These are phyloP conservation scores for Glonium stellatum DNA, from an alignment of 495 filamentous ascomycete genomes.

Conservation along the genomic window DNA sequence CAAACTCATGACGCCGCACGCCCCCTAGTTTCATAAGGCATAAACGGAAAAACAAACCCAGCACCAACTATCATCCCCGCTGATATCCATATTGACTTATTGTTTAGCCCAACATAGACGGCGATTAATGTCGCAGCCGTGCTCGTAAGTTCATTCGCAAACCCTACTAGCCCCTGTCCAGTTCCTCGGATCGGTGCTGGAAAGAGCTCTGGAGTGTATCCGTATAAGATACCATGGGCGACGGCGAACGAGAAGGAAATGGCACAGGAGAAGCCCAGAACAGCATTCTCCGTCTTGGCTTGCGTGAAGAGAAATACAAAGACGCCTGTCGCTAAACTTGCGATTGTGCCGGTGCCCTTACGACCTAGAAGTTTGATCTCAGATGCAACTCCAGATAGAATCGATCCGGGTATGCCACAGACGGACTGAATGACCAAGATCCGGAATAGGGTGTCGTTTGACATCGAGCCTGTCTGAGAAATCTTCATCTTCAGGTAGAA, in stretches of 20 bases:
- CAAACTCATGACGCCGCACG: neutral
- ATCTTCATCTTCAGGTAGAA: neutral
- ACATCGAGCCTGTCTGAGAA: constrained; percentile 13
- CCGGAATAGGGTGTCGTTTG: neutral
- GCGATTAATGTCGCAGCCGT: neutral
- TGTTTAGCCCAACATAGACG: neutral
- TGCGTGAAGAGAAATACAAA: neutral
- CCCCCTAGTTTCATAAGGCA: neutral
- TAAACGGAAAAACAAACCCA: neutral
- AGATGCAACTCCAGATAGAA: neutral
- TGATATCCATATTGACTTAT: neutral
- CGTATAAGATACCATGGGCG: neutral
- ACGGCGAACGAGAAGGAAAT: neutral
- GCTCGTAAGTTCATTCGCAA: neutral
- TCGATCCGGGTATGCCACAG: neutral
- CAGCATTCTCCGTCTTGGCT: neutral
- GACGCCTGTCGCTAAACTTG: neutral
- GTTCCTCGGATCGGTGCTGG: neutral
- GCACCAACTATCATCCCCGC: neutral
- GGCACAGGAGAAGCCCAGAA: neutral
- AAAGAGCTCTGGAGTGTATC: neutral
- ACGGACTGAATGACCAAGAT: neutral
- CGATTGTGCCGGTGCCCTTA: neutral
- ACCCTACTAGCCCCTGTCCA: neutral
- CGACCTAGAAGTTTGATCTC: neutral